Conservation (phyloP, 176 grass and related monocot species). For the Dactylis glomerata region DNA sequence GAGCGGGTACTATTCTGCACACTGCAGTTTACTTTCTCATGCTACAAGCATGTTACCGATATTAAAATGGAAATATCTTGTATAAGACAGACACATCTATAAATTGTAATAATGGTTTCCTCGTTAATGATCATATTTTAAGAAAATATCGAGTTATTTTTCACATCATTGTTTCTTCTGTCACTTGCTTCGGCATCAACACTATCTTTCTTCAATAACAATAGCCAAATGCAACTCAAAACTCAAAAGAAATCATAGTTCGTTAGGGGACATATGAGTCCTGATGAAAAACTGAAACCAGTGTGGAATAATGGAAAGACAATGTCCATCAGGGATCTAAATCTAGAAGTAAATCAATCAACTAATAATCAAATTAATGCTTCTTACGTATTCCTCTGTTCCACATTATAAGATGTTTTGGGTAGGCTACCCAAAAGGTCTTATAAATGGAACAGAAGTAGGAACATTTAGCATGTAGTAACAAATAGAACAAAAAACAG, state of each 20-base stretch:
- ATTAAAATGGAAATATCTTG: neutral
- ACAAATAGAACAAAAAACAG: neutral
- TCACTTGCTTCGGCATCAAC: neutral
- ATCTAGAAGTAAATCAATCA: neutral
- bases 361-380: neutral
- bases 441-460: too few relatives aligned
- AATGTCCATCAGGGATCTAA: neutral
- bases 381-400: neutral
- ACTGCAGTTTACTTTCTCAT: neutral
- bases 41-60: neutral
- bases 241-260: neutral
- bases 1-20: neutral
- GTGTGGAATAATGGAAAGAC: neutral
- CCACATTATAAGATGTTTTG: too few relatives aligned
- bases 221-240: too few relatives aligned
- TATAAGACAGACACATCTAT: neutral
- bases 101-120: neutral
- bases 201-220: neutral
- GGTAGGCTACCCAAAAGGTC: too few relatives aligned
- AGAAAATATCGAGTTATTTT: neutral
- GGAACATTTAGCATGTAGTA: neutral
- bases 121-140: neutral
- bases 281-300: neutral
- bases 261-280: neutral
- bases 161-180: neutral